phyloP scores from a whole-genome alignment of 441 rosid genomes.

The Euphorbia corollata region DNA sequence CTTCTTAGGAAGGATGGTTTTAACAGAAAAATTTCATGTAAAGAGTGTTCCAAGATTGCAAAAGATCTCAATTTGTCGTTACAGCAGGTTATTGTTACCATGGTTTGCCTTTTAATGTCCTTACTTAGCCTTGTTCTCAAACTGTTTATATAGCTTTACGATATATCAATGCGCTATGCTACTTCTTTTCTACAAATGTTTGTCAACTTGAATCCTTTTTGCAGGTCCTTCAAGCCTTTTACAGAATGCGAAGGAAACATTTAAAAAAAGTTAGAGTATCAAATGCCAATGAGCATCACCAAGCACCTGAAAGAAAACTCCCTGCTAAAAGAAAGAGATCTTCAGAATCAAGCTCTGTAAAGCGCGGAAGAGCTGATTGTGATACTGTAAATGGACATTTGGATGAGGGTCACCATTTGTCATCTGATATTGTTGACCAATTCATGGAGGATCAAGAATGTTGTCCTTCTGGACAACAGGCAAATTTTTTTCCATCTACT shows the following conservation, averaged over 20 bases:
- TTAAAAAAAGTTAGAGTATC: conserved; percentile 34
- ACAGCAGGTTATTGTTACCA: conserved; percentile 49
- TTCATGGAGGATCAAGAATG: conserved; percentile 28
- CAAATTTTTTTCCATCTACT: conserved; percentile 24
- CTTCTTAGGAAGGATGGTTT: conserved; percentile 35
- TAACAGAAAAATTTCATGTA: conserved; percentile 55
- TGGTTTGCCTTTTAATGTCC: background rate
- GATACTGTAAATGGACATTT: conserved; percentile 26
- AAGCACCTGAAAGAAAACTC: conserved; percentile 24
- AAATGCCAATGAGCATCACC: conserved; percentile 28
- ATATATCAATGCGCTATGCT: background rate
- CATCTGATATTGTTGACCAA: conserved; percentile 30
- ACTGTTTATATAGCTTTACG: background rate
- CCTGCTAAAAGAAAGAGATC: conserved; percentile 55
- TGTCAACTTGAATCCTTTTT: conserved; percentile 18
- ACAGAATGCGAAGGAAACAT: conserved; percentile 49
- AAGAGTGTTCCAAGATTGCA: conserved; percentile 73
- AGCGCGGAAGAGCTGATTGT: conserved; percentile 31
- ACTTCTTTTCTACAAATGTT: background rate
- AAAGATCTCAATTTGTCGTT: conserved; percentile 74
- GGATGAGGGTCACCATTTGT: conserved; percentile 17
- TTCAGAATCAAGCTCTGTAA: conserved; percentile 27
- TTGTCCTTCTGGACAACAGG: conserved; percentile 31
- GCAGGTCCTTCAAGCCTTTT: conserved; percentile 78
- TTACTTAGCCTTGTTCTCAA: background rate